A percentile compares a stretch with the other conserved stretches of the same genome.
phyloP scores from a whole-genome alignment of 768 basidiomycete species.

The Lentinula sp. region DNA sequence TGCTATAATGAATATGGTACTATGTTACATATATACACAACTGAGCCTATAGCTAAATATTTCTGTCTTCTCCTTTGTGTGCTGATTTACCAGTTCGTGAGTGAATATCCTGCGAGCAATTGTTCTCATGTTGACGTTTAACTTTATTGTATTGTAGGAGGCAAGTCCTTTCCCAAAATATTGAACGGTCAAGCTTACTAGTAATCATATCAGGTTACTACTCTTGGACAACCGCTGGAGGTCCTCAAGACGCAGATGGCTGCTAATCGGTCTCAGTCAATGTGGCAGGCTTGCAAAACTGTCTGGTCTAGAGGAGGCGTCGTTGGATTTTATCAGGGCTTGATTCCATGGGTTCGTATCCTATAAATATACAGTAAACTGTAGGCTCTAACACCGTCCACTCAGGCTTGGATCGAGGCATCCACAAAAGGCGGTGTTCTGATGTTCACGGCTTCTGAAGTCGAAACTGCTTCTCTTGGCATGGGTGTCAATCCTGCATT shows the following conservation, averaged over 20 bases:
- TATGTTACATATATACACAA: slow-evolving; percentile 12
- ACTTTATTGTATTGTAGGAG: slow-evolving; percentile 45
- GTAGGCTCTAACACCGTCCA: slow-evolving; percentile 3
- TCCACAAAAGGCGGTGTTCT: slow-evolving; percentile 97
- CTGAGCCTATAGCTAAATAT: neutral
- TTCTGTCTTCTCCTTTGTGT: neutral
- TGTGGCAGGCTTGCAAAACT: slow-evolving; percentile 77
- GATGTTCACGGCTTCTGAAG: slow-evolving; percentile 93
- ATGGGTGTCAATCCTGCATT: slow-evolving; percentile 75
- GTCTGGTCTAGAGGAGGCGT: slow-evolving; percentile 93
- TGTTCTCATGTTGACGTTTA: slow-evolving; percentile 1
- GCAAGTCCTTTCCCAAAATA: slow-evolving; percentile 36
- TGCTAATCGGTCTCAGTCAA: slow-evolving; percentile 87
- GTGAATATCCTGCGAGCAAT: slow-evolving; percentile 20
- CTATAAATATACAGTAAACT: neutral
- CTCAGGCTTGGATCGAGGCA: slow-evolving; percentile 97
- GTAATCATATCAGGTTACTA: slow-evolving; percentile 64
- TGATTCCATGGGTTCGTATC: slow-evolving; percentile 89
- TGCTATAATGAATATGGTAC: slow-evolving; percentile 98
- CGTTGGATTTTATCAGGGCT: slow-evolving; percentile 91
- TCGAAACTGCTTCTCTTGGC: slow-evolving; percentile 61
- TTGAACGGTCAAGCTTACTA: slow-evolving; percentile 22
- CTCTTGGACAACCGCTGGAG: slow-evolving; percentile 95
- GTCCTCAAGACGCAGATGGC: slow-evolving; percentile 99
- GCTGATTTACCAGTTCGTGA: slow-evolving; percentile 39